phyloP scores from a whole-genome alignment of 176 grass and related monocot species.

The Eleusine coracana region DNA sequence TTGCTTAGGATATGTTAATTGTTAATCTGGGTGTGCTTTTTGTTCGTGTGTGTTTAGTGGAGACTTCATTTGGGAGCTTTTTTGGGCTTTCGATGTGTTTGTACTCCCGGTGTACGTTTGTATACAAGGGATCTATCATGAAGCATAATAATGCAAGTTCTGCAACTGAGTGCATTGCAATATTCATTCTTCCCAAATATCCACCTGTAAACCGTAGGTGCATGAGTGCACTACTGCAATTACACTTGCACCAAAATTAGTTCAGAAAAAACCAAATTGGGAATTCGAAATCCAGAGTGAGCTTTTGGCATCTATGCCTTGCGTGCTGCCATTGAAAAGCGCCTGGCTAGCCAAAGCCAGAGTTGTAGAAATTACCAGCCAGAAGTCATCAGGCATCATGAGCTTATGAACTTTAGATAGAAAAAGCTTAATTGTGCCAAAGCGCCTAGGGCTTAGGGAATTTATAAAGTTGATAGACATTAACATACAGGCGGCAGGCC shows the following conservation, averaged over 20 bases:
- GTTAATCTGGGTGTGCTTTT: neutral
- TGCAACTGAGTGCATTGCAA: neutral
- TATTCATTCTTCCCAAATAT: neutral
- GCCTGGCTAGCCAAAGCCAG: neutral
- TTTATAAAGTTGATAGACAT: neutral
- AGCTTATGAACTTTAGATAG: slow-evolving; percentile 6
- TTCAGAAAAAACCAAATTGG: neutral
- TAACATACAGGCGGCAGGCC: neutral
- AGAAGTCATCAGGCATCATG: neutral
- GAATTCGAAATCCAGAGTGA: neutral
- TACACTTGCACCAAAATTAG: neutral
- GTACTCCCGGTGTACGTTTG: neutral
- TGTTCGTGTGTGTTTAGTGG: neutral
- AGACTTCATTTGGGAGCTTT: neutral
- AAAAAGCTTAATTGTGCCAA: slow-evolving; percentile 1
- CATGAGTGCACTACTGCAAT: neutral
- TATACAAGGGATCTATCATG: neutral
- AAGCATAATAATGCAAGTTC: neutral
- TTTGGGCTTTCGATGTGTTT: neutral
- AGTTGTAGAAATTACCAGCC: neutral
- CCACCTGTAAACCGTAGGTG: neutral
- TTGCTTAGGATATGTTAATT: neutral
- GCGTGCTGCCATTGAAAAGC: slow-evolving; percentile 4
- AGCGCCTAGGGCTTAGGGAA: neutral
- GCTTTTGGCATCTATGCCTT: slow-evolving; percentile 25